Percentiles rank a stretch among this genome's conserved stretches.
phyloP scores from a whole-genome alignment of 2,329 filamentous ascomycete species.

The Pseudocercospora fuligena region DNA sequence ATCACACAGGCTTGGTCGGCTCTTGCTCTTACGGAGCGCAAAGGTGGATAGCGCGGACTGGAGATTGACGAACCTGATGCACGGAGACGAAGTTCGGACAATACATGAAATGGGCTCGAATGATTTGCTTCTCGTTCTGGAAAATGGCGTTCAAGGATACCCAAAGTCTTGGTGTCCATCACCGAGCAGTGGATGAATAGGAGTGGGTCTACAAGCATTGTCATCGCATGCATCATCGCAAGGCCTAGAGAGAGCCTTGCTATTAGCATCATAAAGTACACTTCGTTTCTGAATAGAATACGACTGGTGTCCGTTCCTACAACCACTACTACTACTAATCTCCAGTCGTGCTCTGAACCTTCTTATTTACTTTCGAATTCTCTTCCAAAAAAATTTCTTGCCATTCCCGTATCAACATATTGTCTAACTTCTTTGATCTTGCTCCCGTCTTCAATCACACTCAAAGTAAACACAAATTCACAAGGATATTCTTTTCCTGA shows the following conservation, averaged over 20 bases:
- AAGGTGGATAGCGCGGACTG: background rate
- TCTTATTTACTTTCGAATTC: background rate
- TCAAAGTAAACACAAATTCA: constrained; percentile 1
- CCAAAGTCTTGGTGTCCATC: background rate
- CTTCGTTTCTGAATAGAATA: background rate
- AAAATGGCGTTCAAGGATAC: background rate
- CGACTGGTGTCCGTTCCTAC: no score
- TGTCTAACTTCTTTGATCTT: background rate
- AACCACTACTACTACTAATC: background rate
- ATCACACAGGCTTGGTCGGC: background rate
- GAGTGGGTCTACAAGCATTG: background rate
- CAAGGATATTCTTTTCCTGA: background rate
- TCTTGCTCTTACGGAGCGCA: background rate
- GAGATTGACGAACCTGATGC: background rate
- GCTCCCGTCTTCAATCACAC: background rate
- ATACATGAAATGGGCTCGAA: background rate
- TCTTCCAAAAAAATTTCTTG: background rate
- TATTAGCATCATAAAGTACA: background rate
- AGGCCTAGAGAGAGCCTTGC: no score
- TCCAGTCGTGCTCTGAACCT: background rate
- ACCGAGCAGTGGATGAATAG: background rate
- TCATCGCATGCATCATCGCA: background rate
- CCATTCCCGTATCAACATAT: background rate
- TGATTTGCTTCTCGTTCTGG: background rate
- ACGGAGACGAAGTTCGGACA: background rate